A percentile compares a stretch with the other conserved stretches of the same genome.
phyloP scores from a whole-genome alignment of 495 filamentous ascomycete genomes.

The Lophiotrema nucula region DNA sequence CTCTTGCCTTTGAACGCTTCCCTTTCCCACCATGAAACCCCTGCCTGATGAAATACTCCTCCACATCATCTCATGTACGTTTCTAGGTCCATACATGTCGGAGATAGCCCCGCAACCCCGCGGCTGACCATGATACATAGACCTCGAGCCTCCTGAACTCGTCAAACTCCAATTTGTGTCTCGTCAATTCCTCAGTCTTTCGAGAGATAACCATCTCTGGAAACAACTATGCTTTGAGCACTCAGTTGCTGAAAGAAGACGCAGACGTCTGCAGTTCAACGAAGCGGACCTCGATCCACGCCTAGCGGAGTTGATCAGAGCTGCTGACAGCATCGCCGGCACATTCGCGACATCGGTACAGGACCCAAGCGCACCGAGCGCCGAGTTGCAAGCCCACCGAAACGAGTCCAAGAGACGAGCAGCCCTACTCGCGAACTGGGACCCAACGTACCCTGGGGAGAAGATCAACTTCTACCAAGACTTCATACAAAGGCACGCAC shows the following conservation, averaged over 20 bases:
- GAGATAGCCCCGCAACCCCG: too few species aligned
- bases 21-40: slow-evolving; percentile 49
- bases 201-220: slow-evolving; percentile 76
- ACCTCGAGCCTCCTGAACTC: slow-evolving; percentile 66
- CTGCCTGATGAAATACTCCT: slow-evolving; percentile 77
- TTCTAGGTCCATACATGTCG: slow-evolving; percentile 7
- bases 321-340: slow-evolving; percentile 35
- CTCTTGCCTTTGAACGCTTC: too few species aligned
- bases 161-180: slow-evolving; percentile 70
- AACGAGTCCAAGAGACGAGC: slow-evolving; percentile 43
- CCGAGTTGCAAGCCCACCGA: slow-evolving; percentile 38
- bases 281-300: slow-evolving; percentile 26
- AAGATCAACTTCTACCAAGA: slow-evolving; percentile 80
- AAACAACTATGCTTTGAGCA: slow-evolving; percentile 69
- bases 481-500: slow-evolving; percentile 78
- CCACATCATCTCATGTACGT: slow-evolving; percentile 71
- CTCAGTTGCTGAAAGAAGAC: slow-evolving; percentile 56
- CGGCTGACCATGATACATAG: slow-evolving; percentile 44
- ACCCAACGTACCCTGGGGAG: slow-evolving; percentile 69
- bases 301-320: slow-evolving; percentile 38
- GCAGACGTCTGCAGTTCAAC: slow-evolving; percentile 44
- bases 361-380: slow-evolving; percentile 28
- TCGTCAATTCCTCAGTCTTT: slow-evolving; percentile 62
- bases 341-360: slow-evolving; percentile 14
- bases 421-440: slow-evolving; percentile 73